A percentile compares a stretch with the other conserved stretches of the same genome.
Evolutionary conservation across 2,329 filamentous ascomycete species (phyloP).

Genomic region (Pseudovirgaria hyperparasitica): DNA sequence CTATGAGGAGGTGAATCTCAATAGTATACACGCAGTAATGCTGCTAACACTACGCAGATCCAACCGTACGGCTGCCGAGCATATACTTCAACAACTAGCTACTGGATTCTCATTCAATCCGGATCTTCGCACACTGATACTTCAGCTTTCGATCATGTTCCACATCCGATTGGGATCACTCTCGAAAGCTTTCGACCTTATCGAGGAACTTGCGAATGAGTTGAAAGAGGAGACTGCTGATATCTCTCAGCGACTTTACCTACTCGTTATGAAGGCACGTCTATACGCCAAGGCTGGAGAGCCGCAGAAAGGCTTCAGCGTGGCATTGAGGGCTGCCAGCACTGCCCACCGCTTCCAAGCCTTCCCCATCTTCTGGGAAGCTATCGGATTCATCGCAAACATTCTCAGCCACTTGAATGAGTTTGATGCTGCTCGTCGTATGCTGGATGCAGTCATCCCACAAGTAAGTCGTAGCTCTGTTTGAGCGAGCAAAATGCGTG

Average conservation of each 20-base stretch:
- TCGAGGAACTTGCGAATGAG: constrained; percentile 39
- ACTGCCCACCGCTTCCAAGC: constrained; percentile 59
- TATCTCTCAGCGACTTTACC: constrained; percentile 53
- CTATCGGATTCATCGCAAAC: constrained; percentile 52
- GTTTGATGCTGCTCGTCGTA: constrained; percentile 50
- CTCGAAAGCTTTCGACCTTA: constrained; percentile 37
- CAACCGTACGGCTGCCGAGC: constrained; percentile 43
- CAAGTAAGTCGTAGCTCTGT: constrained; percentile 36
- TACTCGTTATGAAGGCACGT: constrained; percentile 60
- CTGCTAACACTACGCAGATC: constrained; percentile 26
- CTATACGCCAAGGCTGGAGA: constrained; percentile 57
- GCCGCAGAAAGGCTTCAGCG: constrained; percentile 62
- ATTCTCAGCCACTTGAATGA: constrained; percentile 60
- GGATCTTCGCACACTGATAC: constrained; percentile 46
- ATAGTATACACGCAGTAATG: constrained; percentile 28
- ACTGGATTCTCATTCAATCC: constrained; percentile 40
- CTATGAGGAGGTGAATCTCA: constrained; percentile 39
- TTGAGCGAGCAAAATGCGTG: constrained; percentile 1
- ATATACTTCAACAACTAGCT: constrained; percentile 45
- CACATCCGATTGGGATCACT: constrained; percentile 42
- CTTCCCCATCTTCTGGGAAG: constrained; percentile 59
- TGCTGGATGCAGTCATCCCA: constrained; percentile 60
- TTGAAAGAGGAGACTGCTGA: constrained; percentile 46
- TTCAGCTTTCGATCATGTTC: constrained; percentile 47
- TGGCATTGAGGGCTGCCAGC: constrained; percentile 61